These are phyloP conservation scores for Mrakia gelida DNA, from an alignment of 768 basidiomycete species.

Conservation along the genomic window DNA sequence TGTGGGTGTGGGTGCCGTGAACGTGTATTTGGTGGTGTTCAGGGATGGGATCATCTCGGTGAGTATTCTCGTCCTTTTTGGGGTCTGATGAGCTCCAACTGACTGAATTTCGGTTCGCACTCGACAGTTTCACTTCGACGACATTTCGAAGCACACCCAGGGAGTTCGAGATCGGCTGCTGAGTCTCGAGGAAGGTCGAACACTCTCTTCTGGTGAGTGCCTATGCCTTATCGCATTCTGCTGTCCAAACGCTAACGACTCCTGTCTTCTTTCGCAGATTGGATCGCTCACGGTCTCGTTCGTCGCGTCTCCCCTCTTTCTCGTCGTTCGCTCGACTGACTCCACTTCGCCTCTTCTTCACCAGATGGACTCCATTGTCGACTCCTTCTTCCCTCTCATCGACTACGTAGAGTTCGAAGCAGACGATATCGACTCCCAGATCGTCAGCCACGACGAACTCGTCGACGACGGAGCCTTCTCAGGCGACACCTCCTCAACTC, in stretches of 20 bases:
- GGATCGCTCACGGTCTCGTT: constrained; percentile 81
- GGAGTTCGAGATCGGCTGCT: constrained; percentile 68
- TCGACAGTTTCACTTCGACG: constrained; percentile 78
- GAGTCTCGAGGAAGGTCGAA: constrained; percentile 58
- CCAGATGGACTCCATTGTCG: constrained; percentile 79
- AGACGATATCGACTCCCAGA: constrained; percentile 66
- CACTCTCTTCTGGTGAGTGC: constrained; percentile 65
- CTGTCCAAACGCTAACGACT: background rate
- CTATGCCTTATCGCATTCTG: background rate
- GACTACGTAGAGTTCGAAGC: constrained; percentile 77
- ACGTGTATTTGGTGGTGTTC: constrained; percentile 85
- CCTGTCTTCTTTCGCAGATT: constrained; percentile 54
- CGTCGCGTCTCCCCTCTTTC: background rate
- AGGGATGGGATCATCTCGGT: constrained; percentile 68
- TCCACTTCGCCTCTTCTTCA: too few relatives aligned
- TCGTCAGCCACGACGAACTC: constrained; percentile 46
- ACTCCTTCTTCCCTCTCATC: constrained; percentile 83
- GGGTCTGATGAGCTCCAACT: background rate
- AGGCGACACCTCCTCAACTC: background rate
- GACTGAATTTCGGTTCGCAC: background rate
- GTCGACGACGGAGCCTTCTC: background rate
- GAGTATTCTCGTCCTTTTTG: constrained; percentile 34
- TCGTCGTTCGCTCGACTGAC: background rate
- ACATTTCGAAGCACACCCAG: constrained; percentile 79
- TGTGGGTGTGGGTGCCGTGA: constrained; percentile 63